Percentiles rank a stretch among this genome's conserved stretches.
phyloP scores from a whole-genome alignment of 2,329 filamentous ascomycete species.

The Simplicillium aogashimaense region DNA sequence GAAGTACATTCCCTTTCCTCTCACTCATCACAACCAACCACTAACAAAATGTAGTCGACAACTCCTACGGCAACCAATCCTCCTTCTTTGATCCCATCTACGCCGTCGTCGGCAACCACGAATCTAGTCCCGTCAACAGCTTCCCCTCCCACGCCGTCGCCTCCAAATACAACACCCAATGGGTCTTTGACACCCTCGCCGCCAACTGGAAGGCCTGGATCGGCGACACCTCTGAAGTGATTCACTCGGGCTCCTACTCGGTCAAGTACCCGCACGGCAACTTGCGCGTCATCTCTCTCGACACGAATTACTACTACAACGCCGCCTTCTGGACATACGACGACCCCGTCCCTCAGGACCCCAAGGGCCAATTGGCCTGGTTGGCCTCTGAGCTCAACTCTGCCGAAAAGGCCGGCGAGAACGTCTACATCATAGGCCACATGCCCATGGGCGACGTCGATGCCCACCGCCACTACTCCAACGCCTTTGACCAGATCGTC shows the following conservation, averaged over 20 bases:
- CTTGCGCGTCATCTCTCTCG: conserved; percentile 48
- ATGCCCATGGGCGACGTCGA: conserved; percentile 41
- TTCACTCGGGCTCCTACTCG: conserved; percentile 39
- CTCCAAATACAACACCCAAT: conserved; percentile 31
- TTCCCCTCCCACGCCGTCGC: conserved; percentile 28
- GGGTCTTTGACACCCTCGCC: conserved; percentile 41
- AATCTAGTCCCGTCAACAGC: conserved; percentile 39
- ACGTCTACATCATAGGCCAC: conserved; percentile 48
- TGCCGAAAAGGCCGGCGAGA: conserved; percentile 39
- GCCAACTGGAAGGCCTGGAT: conserved; percentile 37
- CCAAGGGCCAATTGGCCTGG: conserved; percentile 41
- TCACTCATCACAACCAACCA: too few relatives aligned
- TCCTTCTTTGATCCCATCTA: conserved; percentile 32
- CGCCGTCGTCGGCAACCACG: conserved; percentile 46
- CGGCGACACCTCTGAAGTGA: conserved; percentile 21
- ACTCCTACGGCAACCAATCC: conserved; percentile 36
- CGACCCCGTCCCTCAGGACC: conserved; percentile 37
- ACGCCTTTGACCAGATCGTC: conserved; percentile 44
- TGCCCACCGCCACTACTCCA: conserved; percentile 39
- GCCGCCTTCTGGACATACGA: conserved; percentile 47
- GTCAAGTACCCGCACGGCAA: conserved; percentile 46
- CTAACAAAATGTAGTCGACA: conserved; percentile 20
- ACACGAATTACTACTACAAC: conserved; percentile 50
- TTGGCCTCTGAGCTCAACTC: conserved; percentile 40
- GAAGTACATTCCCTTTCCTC: not conserved